Percentiles rank a stretch among this genome's conserved stretches.
These are phyloP conservation scores for Striga asiatica DNA, from an alignment of 257 asterid species.

Conservation along the genomic window DNA sequence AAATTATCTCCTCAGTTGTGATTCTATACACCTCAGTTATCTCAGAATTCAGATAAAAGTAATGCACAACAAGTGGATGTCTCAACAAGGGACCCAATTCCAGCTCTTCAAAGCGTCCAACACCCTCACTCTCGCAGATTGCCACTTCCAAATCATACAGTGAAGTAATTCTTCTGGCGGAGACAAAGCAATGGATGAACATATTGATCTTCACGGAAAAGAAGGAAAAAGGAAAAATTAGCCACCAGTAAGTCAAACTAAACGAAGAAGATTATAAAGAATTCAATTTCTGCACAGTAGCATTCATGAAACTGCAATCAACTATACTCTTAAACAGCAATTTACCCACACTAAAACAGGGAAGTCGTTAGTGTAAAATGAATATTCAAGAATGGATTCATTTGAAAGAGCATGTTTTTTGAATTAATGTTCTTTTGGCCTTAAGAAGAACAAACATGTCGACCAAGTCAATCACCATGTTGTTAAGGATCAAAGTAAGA, in stretches of 20 bases:
- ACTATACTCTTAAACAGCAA: not conserved
- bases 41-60: conserved; percentile 56
- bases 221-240: conserved; percentile 11
- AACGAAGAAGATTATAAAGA: not conserved
- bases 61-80: conserved; percentile 65
- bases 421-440: not conserved
- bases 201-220: conserved; percentile 45
- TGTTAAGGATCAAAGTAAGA: not conserved
- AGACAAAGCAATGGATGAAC: conserved; percentile 88
- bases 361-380: not conserved
- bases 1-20: conserved; percentile 53
- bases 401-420: not conserved
- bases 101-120: conserved; percentile 66
- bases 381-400: not conserved
- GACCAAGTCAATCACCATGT: not conserved
- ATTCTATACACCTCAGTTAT: conserved; percentile 50
- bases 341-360: too few species aligned
- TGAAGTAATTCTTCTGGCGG: conserved; percentile 65
- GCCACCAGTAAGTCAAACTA: not conserved
- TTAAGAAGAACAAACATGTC: not conserved
- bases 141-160: conserved; percentile 76
- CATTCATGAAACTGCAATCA: not conserved
- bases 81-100: conserved; percentile 84
- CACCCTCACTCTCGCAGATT: conserved; percentile 71
- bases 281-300: not conserved